Conservation (phyloP, 2,329 filamentous ascomycete species). For the Alternaria metachromatica region DNA sequence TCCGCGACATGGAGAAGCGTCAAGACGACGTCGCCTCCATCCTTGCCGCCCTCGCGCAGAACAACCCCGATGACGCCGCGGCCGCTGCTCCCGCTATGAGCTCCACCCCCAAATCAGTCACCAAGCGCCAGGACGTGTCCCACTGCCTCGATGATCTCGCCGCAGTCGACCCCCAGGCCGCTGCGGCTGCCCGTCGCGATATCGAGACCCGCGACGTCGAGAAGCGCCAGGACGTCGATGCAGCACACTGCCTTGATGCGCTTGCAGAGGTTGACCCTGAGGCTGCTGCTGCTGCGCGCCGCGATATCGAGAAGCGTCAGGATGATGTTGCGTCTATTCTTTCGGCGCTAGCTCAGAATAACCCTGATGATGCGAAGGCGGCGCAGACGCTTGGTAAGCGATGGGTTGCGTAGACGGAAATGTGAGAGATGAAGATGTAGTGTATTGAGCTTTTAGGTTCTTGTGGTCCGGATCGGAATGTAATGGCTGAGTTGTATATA, state of each 20-base stretch:
- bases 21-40: constrained; percentile 17
- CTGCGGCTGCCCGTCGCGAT: not conserved
- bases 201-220: not conserved
- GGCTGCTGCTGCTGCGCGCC: constrained; percentile 25
- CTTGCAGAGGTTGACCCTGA: constrained; percentile 23
- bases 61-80: constrained; percentile 29
- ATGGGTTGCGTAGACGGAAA: constrained; percentile 4
- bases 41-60: constrained; percentile 25
- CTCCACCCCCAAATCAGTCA: not conserved
- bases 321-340: constrained; percentile 29
- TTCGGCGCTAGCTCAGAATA: constrained; percentile 28
- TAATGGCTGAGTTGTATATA: not conserved
- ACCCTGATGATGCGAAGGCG: constrained; percentile 32
- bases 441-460: not conserved
- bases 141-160: not conserved
- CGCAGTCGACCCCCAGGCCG: not conserved
- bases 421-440: not conserved
- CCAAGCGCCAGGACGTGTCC: not conserved
- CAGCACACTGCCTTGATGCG: constrained; percentile 25
- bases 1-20: constrained; percentile 12
- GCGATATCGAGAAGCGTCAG: constrained; percentile 14
- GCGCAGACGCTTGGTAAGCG: constrained; percentile 9
- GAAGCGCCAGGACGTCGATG: constrained; percentile 22
- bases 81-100: not conserved
- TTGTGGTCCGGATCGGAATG: not conserved